Base-by-base conservation (phyloP, 192 early-diverging fungal species). In the Jimgerdemannia flammicorona region DNA sequence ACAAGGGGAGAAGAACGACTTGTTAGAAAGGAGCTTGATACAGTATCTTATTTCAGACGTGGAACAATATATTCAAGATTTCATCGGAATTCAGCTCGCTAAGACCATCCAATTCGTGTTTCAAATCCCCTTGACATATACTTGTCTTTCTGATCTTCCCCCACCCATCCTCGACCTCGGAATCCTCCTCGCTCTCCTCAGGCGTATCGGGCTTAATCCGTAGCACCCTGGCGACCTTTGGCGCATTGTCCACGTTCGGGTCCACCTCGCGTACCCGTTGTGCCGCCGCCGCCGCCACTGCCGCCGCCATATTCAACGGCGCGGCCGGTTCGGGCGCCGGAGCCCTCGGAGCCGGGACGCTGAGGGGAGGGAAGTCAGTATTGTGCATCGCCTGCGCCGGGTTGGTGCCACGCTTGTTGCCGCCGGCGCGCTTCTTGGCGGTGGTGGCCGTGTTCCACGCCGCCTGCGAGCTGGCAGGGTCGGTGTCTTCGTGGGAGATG, bases 1-100 rank as follows among this genome's bases (percentile, higher is more conserved):
- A 70, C 19, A 40, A 18, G 4, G 17, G 20, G 66, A 71, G 74
- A 18, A 14, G 77, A 74, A 19, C 77, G 70, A 43, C 44, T 41
- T 19, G 71, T 70, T 29, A 74, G 74, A 70, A 40, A 66, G 39
- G 29, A 19, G 68, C 29, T 40, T 69, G 39, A 69, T 17, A 40
- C 8, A 7, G 29, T 69, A 40, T 9, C 11, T 69, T 69, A 69
- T 69, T 69, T 69, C 68, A n/a, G 7, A 69, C n/a, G 29, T 29
- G 29, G 29, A 29, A 29, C 29, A 29, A 29, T 29, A 29, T 29
- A 29, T 29, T 29, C 29, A 29, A 29, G 29, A 1, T 29, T 29
- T 29, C 1, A 29, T 29, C 29, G 29, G 29, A 29, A 29, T 29
- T 29, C 29, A 29, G 29, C 29, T 29, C 29, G 29, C 29, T 29